phyloP scores from a whole-genome alignment of 129 eudicot genomes.

The Rutidosis leptorrhynchoides region DNA sequence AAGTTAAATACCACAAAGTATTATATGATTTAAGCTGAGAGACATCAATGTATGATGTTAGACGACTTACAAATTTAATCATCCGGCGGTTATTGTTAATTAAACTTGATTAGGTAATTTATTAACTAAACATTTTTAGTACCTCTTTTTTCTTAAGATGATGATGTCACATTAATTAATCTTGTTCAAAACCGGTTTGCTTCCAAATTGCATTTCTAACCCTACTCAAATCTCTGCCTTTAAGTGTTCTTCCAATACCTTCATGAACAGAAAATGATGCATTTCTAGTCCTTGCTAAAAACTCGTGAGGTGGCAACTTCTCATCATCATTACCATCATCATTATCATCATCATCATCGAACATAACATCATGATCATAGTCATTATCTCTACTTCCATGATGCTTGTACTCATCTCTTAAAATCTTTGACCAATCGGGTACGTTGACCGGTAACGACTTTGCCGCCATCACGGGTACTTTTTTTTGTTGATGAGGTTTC shows the following conservation, averaged over 20 bases:
- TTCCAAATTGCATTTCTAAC: slow-evolving; percentile 90
- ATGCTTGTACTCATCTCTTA: slow-evolving; percentile 48
- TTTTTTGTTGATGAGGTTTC: slow-evolving; percentile 29
- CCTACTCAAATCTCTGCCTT: slow-evolving; percentile 86
- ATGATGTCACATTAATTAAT: slow-evolving; percentile 6
- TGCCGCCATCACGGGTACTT: slow-evolving; percentile 23
- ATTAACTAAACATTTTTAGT: slow-evolving; percentile 15
- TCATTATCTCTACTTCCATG: slow-evolving; percentile 26
- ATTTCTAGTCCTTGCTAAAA: slow-evolving; percentile 62
- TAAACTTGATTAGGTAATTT: background rate
- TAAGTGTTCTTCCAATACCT: slow-evolving; percentile 76
- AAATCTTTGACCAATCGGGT: slow-evolving; percentile 86
- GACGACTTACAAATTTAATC: slow-evolving; percentile 31
- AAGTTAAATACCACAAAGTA: slow-evolving; percentile 15
- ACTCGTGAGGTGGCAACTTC: slow-evolving; percentile 78
- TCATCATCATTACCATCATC: slow-evolving; percentile 39
- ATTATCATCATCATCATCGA: slow-evolving; percentile 21
- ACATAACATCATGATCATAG: slow-evolving; percentile 16
- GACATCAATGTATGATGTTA: slow-evolving; percentile 19
- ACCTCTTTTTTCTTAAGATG: slow-evolving; percentile 19
- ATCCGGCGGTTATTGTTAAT: slow-evolving; percentile 24
- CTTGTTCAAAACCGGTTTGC: slow-evolving; percentile 74
- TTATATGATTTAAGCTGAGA: slow-evolving; percentile 1
- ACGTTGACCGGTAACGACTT: slow-evolving; percentile 70
- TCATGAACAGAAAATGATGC: slow-evolving; percentile 85